A percentile compares a stretch with the other conserved stretches of the same genome.
Evolutionary conservation across 2,329 filamentous ascomycete genomes (phyloP).

Genomic region (Alternaria atra): DNA sequence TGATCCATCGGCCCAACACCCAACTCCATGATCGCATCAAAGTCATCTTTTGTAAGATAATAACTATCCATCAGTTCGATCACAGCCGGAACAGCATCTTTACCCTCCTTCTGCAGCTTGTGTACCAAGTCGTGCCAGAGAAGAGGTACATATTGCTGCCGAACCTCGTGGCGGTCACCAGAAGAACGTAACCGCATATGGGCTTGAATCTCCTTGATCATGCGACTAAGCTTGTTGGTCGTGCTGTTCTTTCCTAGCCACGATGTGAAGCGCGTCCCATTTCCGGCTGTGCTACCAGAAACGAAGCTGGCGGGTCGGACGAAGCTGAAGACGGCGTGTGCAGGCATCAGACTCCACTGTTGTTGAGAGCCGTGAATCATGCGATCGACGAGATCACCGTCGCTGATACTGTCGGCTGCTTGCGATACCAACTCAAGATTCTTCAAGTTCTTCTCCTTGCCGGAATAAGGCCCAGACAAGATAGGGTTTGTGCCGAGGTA

Average conservation of each 20-base stretch:
- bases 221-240: conserved; percentile 74
- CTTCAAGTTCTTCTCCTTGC: conserved; percentile 78
- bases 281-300: conserved; percentile 74
- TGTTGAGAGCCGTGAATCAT: conserved; percentile 99
- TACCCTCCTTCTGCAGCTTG: conserved; percentile 78
- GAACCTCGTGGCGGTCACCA: conserved; percentile 90
- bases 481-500: conserved; percentile 86
- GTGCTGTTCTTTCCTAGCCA: conserved; percentile 98
- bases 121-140: conserved; percentile 84
- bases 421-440: conserved; percentile 85
- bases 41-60: conserved; percentile 92
- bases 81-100: conserved; percentile 80
- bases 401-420: conserved; percentile 94
- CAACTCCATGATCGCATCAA: conserved; percentile 90
- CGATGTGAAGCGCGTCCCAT: conserved; percentile 78
- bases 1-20: conserved; percentile 86
- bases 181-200: conserved; percentile 94
- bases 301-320: conserved; percentile 90
- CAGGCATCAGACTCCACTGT: conserved; percentile 98
- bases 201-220: conserved; percentile 91
- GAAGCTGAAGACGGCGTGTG: conserved; percentile 94
- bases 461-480: conserved; percentile 67
- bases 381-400: conserved; percentile 92
- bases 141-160: conserved; percentile 91
- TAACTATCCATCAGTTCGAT: conserved; percentile 98